Conservation (phyloP, 2,329 filamentous ascomycete genomes). For the Zasmidium citrigriseum region DNA sequence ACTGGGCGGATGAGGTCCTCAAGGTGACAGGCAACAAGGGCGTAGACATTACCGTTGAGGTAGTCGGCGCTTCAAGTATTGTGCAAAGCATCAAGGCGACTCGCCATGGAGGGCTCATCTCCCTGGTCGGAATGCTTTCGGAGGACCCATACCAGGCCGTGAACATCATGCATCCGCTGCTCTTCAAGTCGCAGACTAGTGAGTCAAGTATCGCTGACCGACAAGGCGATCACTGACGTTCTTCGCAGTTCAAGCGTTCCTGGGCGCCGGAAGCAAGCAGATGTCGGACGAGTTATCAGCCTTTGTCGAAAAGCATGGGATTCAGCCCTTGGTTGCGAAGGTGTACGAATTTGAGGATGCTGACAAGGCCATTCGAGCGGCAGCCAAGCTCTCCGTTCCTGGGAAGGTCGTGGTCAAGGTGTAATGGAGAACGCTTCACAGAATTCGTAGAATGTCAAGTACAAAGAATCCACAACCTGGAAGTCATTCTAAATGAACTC, state of each 20-base stretch:
- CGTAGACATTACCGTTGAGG: conserved; percentile 51
- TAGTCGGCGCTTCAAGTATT: conserved; percentile 50
- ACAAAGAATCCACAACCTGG: too few species aligned
- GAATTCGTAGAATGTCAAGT: neutral
- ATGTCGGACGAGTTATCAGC: conserved; percentile 42
- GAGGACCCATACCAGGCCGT: conserved; percentile 18
- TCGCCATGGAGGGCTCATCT: conserved; percentile 39
- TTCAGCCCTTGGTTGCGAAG: conserved; percentile 41
- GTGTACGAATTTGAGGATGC: conserved; percentile 40
- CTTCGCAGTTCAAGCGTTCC: conserved; percentile 17
- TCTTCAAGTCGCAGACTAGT: conserved; percentile 26
- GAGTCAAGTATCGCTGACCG: neutral
- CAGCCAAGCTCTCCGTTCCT: conserved; percentile 35
- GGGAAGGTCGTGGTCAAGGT: conserved; percentile 32
- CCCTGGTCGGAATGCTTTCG: conserved; percentile 33
- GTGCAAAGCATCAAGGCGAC: conserved; percentile 41
- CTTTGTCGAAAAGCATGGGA: conserved; percentile 42
- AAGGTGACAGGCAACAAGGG: conserved; percentile 42
- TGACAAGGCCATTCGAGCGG: conserved; percentile 32
- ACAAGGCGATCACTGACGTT: neutral
- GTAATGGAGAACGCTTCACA: neutral
- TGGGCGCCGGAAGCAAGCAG: conserved; percentile 43
- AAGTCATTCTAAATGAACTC: too few species aligned
- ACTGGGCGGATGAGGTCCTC: conserved; percentile 60
- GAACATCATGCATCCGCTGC: conserved; percentile 19